These are phyloP conservation scores for Paraconiothyrium sp. DNA, from an alignment of 2,329 filamentous ascomycete species.

Conservation along the genomic window DNA sequence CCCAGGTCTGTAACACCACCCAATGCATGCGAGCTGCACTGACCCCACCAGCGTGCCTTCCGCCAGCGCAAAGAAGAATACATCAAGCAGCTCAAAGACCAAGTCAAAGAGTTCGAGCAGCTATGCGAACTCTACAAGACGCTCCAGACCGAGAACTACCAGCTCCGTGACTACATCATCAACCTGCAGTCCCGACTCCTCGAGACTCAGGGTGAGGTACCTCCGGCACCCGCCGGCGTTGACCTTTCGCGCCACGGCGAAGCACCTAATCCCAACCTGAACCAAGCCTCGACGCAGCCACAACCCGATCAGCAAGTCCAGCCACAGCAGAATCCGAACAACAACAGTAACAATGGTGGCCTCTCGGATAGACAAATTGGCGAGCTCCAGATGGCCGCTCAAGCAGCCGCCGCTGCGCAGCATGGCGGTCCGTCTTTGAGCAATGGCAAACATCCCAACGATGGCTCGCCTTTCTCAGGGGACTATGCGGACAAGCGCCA, in stretches of 20 bases:
- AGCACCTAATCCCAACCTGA: constrained; percentile 35
- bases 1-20: constrained; percentile 72
- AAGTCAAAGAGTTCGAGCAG: constrained; percentile 81
- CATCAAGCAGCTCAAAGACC: constrained; percentile 96
- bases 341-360: constrained; percentile 44
- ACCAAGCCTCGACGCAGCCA: constrained; percentile 30
- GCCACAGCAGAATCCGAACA: constrained; percentile 32
- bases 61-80: constrained; percentile 97
- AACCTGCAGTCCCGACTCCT: constrained; percentile 86
- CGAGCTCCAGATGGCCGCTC: constrained; percentile 50
- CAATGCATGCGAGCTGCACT: constrained; percentile 22
- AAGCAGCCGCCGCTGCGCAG: constrained; percentile 47
- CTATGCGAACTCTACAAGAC: constrained; percentile 81
- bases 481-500: constrained; percentile 48
- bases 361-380: constrained; percentile 51
- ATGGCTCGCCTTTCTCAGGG: constrained; percentile 40
- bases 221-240: constrained; percentile 82
- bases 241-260: constrained; percentile 67
- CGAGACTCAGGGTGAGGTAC: constrained; percentile 83
- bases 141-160: constrained; percentile 89
- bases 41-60: constrained; percentile 79
- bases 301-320: constrained; percentile 30
- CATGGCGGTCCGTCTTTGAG: constrained; percentile 42
- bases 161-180: constrained; percentile 90
- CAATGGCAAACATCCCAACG: constrained; percentile 45